Conservation (phyloP, 2,329 filamentous ascomycete genomes). For the Aspergillus arachidicola region DNA sequence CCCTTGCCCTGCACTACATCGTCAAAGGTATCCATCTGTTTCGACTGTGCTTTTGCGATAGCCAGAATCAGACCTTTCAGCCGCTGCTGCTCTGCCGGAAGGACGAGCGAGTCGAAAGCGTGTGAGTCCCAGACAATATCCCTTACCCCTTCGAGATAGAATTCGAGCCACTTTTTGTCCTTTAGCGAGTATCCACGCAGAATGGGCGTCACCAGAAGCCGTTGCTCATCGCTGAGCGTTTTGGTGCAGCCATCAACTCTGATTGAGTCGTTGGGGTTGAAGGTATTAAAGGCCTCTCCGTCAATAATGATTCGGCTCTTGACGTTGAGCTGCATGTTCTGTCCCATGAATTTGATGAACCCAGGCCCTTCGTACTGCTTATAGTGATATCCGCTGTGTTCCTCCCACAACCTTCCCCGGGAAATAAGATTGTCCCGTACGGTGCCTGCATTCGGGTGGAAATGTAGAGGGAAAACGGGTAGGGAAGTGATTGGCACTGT, state of each 20-base stretch:
- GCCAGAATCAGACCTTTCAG: slow-evolving; percentile 52
- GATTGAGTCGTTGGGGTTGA: slow-evolving; percentile 46
- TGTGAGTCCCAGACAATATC: slow-evolving; percentile 49
- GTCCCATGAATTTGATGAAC: slow-evolving; percentile 32
- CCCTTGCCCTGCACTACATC: slow-evolving; percentile 58
- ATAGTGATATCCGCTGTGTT: slow-evolving; percentile 53
- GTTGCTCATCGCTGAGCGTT: slow-evolving; percentile 44
- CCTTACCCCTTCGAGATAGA: slow-evolving; percentile 42
- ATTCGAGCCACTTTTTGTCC: slow-evolving; percentile 41
- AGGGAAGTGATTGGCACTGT: slow-evolving; percentile 48
- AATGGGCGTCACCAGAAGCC: slow-evolving; percentile 44
- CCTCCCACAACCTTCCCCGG: slow-evolving; percentile 51
- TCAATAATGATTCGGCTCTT: slow-evolving; percentile 57
- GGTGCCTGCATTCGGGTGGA: slow-evolving; percentile 43
- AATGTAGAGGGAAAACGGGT: slow-evolving; percentile 48
- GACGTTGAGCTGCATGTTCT: slow-evolving; percentile 31
- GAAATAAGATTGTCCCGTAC: slow-evolving; percentile 45
- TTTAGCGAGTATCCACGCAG: slow-evolving; percentile 53
- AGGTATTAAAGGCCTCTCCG: slow-evolving; percentile 51
- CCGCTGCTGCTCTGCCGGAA: slow-evolving; percentile 44
- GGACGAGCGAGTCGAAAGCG: slow-evolving; percentile 53
- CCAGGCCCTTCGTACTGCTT: slow-evolving; percentile 53
- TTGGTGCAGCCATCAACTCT: slow-evolving; percentile 15
- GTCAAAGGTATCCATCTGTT: slow-evolving; percentile 46
- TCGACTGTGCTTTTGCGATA: slow-evolving; percentile 48